These are phyloP conservation scores for Solanum chiquidenum DNA, from an alignment of 257 asterid species.

Conservation along the genomic window DNA sequence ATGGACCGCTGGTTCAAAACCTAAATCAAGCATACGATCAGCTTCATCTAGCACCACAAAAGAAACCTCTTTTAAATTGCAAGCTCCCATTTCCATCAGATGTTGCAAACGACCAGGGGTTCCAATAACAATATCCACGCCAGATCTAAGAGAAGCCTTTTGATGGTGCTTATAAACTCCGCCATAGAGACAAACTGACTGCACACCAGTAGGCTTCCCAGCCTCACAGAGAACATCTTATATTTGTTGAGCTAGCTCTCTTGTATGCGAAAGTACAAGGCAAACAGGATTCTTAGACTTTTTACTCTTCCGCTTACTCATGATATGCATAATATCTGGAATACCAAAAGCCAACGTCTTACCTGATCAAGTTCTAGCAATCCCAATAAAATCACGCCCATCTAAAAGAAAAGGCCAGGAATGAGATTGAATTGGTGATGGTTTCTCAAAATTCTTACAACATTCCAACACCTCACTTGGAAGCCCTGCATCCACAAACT, in stretches of 20 bases:
- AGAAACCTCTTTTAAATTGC: constrained; percentile 69
- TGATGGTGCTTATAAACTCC: constrained; percentile 91
- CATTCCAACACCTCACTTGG: constrained; percentile 57
- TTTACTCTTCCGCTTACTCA: constrained; percentile 38
- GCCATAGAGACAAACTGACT: constrained; percentile 81
- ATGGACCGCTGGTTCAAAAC: no score
- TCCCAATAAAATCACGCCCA: constrained; percentile 92
- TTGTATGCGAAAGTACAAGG: constrained; percentile 87
- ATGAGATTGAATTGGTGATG: constrained; percentile 91
- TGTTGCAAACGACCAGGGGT: constrained; percentile 96
- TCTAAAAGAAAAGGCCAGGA: constrained; percentile 92
- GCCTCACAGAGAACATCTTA: constrained; percentile 84
- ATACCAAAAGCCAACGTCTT: constrained; percentile 92
- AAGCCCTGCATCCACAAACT: constrained; percentile 63
- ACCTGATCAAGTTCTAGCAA: constrained; percentile 79
- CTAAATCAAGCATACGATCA: no score
- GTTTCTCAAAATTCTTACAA: constrained; percentile 76
- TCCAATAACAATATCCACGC: constrained; percentile 96
- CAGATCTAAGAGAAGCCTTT: constrained; percentile 75
- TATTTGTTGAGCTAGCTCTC: constrained; percentile 96
- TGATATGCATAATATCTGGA: constrained; percentile 80
- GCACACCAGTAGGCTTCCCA: constrained; percentile 73
- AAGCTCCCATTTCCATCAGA: constrained; percentile 83
- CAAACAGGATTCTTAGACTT: constrained; percentile 54
- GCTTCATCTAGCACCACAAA: no score